A percentile compares a stretch with the other conserved stretches of the same genome.
Evolutionary conservation across 2,329 filamentous ascomycete genomes (phyloP).

Genomic region (Xylariales sp.): DNA sequence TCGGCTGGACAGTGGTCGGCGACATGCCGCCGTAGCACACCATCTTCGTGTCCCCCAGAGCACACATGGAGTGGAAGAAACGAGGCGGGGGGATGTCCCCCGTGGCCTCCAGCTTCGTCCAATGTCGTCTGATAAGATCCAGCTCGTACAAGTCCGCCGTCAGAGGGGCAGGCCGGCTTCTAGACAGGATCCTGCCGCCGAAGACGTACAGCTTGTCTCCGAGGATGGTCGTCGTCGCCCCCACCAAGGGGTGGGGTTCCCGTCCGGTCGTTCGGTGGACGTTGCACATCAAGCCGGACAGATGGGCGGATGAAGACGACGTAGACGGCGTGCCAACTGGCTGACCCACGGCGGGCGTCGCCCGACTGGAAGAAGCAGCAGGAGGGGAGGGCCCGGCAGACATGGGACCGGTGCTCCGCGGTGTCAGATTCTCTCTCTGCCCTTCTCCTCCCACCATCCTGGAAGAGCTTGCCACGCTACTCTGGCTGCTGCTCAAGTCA

Average conservation of each 20-base stretch:
- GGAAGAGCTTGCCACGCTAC: conserved; percentile 37
- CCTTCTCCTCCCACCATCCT: conserved; percentile 44
- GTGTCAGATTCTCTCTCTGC: conserved; percentile 42
- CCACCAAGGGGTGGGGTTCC: conserved; percentile 87
- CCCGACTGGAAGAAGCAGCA: conserved; percentile 32
- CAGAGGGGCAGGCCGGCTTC: conserved; percentile 72
- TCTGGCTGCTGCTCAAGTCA: conserved; percentile 43
- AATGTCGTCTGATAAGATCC: conserved; percentile 85
- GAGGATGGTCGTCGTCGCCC: conserved; percentile 89
- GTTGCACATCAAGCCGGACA: conserved; percentile 65
- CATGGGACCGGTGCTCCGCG: conserved; percentile 47
- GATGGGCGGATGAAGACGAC: conserved; percentile 49
- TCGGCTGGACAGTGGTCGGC: conserved; percentile 55
- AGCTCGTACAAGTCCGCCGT: conserved; percentile 92
- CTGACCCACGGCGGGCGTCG: conserved; percentile 30
- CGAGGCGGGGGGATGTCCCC: conserved; percentile 86
- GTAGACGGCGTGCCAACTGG: conserved; percentile 39
- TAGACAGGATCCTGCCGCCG: conserved; percentile 81
- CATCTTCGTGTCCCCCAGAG: conserved; percentile 88
- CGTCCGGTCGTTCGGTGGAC: conserved; percentile 82
- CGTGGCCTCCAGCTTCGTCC: conserved; percentile 79
- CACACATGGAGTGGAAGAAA: conserved; percentile 96
- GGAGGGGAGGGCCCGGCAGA: conserved; percentile 56
- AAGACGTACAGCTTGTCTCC: conserved; percentile 97
- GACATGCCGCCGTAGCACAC: conserved; percentile 99